Conservation (phyloP, 106 monocot species). For the Alisma plantagoaquatica region DNA sequence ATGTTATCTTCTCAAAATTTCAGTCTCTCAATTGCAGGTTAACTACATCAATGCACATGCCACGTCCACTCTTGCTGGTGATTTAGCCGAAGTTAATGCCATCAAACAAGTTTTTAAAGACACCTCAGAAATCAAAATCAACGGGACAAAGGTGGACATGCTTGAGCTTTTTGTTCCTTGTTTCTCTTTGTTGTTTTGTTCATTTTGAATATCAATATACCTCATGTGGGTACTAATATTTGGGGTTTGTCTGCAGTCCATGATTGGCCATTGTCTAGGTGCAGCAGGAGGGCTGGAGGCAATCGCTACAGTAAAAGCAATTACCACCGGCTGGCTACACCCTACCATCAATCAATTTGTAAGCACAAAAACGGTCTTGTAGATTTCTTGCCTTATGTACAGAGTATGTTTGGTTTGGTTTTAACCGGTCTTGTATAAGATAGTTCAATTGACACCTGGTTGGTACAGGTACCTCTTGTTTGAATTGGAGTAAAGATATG, state of each 20-base stretch:
- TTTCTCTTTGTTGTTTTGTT: too few relatives aligned
- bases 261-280: constrained; percentile 98
- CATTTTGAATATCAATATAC: too few relatives aligned
- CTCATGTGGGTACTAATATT: too few relatives aligned
- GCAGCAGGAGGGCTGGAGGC: constrained; percentile 95
- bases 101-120: constrained; percentile 90
- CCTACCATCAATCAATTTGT: constrained; percentile 96
- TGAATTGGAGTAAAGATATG: too few relatives aligned
- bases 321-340: constrained; percentile 89
- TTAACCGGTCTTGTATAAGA: too few relatives aligned
- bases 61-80: constrained; percentile 94
- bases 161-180: background rate
- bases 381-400: too few relatives aligned
- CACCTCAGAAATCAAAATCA: constrained; percentile 76
- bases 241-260: constrained; percentile 45
- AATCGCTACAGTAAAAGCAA: constrained; percentile 94
- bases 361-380: constrained; percentile 31
- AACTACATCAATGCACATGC: constrained; percentile 99
- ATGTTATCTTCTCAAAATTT: too few relatives aligned
- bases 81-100: constrained; percentile 96
- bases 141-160: constrained; percentile 71
- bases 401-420: too few relatives aligned
- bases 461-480: too few relatives aligned
- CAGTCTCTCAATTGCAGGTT: constrained; percentile 62
- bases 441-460: too few relatives aligned